Base-by-base conservation (phyloP, 306 rosid species). In the Canavalia ensiformis region DNA sequence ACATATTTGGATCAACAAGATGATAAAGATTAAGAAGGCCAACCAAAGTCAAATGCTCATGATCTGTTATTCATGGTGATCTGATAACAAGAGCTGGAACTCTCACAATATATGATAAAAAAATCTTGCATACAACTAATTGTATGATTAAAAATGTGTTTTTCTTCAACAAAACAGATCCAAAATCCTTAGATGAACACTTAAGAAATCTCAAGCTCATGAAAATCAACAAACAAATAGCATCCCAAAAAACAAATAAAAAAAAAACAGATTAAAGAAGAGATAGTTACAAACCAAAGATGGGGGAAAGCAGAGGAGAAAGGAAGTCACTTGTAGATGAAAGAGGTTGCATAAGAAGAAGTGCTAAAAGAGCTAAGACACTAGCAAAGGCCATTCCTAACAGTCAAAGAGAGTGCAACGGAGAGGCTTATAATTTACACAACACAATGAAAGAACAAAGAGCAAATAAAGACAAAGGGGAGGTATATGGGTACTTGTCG, bases 241-340 rank as follows among this genome's bases (percentile, higher is more conserved):
- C 2, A 41, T 25, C 44, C 70, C 42, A 58, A 34, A 4, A 69
- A 34, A 52, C 6, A 34, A 74, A 46, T 9, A 13, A 52, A 65
- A 4, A 59, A 77, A 59, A 77, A 81, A 64, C 4, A 72, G 66
- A 77, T 31, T 2, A 57, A 29, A 63, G 51, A 70, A 65, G 62
- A 54, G 41, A 78, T 5, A 68, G 56, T 66, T 12, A 80, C 90
- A 66, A 80, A 92, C 98, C 97, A 39, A 81, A 68, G 76, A 91
- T 42, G 29, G 97, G 97, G 6, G 97, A 78, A 65, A 90, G 77
- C 51, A 88, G 63, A 51, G 97, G 94, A 63, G 96, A 42, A 44
- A 92, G 84, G 29, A 89, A 28, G 58, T 85, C 83, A 70, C 59
- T 77, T 18, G 65, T 52, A 54, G 90, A 86, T 13, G 63, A 18